phyloP scores from a whole-genome alignment of 768 basidiomycete genomes.

The Lentinula boryana region DNA sequence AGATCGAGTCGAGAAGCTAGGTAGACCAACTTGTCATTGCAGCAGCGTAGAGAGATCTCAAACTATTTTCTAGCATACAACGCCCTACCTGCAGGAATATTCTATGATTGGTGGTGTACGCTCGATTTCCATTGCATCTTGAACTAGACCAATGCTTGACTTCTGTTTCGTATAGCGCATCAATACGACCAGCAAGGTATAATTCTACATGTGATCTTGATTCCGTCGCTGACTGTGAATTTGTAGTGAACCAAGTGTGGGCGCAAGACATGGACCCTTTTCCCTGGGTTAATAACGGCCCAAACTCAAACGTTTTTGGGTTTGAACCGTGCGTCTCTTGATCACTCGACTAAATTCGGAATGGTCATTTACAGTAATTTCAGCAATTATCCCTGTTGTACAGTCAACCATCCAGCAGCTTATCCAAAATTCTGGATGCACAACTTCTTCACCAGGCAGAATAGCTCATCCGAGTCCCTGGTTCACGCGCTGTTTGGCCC shows the following conservation, averaged over 20 bases:
- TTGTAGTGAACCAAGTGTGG: conserved; percentile 36
- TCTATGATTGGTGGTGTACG: conserved; percentile 33
- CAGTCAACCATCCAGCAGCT: conserved; percentile 34
- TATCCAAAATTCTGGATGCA: conserved; percentile 40
- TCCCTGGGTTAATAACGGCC: conserved; percentile 32
- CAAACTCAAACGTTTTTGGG: conserved; percentile 35
- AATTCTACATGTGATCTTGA: not conserved
- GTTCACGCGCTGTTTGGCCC: conserved; percentile 34
- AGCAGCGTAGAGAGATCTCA: not conserved
- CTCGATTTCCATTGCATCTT: not conserved
- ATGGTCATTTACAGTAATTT: not conserved
- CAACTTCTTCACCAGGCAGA: conserved; percentile 26
- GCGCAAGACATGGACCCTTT: conserved; percentile 30
- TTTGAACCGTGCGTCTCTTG: conserved; percentile 30
- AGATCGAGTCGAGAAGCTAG: conserved; percentile 33
- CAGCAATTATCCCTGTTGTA: conserved; percentile 39
- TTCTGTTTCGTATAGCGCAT: conserved; percentile 20
- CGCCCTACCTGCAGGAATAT: conserved; percentile 32
- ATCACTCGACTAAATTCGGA: not conserved
- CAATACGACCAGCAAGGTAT: conserved; percentile 38
- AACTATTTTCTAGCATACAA: conserved; percentile 26
- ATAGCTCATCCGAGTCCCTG: conserved; percentile 18
- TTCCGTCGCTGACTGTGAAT: not conserved
- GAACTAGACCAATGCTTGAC: not conserved
- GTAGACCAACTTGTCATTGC: conserved; percentile 10